Percentiles rank a stretch among this genome's conserved stretches.
These are phyloP conservation scores for Sporisorium reilianum DNA, from an alignment of 1,284 basidiomycete genomes.

Conservation along the genomic window DNA sequence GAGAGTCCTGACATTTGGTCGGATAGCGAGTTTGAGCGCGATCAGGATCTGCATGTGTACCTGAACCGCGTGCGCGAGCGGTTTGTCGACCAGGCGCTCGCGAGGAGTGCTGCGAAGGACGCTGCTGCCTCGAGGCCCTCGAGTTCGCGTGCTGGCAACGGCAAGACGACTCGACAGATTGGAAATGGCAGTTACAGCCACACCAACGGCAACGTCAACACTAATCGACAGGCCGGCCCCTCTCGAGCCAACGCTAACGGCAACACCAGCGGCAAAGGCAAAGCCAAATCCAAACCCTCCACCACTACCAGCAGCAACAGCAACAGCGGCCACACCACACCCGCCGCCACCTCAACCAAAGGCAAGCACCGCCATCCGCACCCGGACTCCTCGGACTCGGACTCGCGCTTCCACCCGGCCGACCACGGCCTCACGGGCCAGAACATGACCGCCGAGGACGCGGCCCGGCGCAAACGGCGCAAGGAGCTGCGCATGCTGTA, in stretches of 20 bases:
- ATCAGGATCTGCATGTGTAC: constrained; percentile 6
- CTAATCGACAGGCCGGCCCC: not conserved
- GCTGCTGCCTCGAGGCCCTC: not conserved
- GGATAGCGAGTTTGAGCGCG: constrained; percentile 11
- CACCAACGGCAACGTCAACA: constrained; percentile 1
- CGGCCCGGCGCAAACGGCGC: constrained; percentile 4
- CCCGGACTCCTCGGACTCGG: constrained; percentile 7
- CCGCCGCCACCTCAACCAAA: not conserved
- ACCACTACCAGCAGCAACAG: not conserved
- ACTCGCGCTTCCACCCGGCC: constrained; percentile 5
- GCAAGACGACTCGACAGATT: not conserved
- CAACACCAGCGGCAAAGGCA: constrained; percentile 9
- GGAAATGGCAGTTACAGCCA: not conserved
- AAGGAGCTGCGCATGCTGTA: constrained; percentile 34
- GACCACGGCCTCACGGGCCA: not conserved
- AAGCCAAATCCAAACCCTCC: constrained; percentile 2
- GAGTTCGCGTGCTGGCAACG: not conserved
- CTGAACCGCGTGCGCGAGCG: not conserved
- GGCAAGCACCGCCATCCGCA: constrained; percentile 18
- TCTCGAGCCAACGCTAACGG: not conserved
- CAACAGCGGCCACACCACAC: not conserved
- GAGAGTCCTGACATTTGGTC: constrained; percentile 7
- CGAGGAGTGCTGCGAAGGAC: not conserved
- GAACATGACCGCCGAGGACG: constrained; percentile 3
- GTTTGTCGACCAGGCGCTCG: not conserved